Percentiles rank a stretch among this genome's conserved stretches.
These are phyloP conservation scores for Effrenium voratum DNA, from an alignment of 73 alveolate genomes.

Conservation along the genomic window DNA sequence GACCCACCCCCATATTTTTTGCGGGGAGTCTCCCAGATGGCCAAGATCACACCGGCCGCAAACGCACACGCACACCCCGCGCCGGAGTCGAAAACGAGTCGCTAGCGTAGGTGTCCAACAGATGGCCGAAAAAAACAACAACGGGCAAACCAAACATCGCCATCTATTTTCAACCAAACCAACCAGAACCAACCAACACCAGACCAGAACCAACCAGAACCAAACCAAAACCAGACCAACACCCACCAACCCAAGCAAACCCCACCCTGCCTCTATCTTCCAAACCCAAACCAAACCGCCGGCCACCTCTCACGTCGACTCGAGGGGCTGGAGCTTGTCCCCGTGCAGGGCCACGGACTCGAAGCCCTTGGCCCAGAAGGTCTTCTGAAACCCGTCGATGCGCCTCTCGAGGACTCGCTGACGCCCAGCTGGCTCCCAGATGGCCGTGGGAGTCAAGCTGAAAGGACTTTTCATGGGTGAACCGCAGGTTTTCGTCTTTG, in stretches of 20 bases:
- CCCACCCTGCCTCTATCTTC: not conserved
- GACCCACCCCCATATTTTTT: too few relatives aligned
- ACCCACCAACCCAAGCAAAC: not conserved
- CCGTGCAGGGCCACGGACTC: constrained; percentile 78
- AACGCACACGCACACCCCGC: too few relatives aligned
- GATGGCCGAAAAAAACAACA: too few relatives aligned
- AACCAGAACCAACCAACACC: not conserved
- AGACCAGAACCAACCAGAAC: not conserved
- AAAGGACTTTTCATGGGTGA: too few relatives aligned
- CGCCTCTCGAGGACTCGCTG: not conserved
- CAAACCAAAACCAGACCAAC: not conserved
- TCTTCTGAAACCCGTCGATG: constrained; percentile 60
- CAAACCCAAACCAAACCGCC: not conserved
- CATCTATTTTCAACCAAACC: not conserved
- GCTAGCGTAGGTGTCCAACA: too few relatives aligned
- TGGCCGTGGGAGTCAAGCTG: too few relatives aligned
- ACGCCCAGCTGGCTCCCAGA: too few relatives aligned
- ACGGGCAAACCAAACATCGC: too few relatives aligned
- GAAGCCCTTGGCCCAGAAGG: constrained; percentile 79
- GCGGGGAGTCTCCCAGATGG: too few relatives aligned
- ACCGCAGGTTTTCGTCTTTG: too few relatives aligned
- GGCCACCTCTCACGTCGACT: not conserved
- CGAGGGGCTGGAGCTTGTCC: constrained; percentile 44
- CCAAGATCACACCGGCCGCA: too few relatives aligned
- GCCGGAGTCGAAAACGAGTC: too few relatives aligned